Base-by-base conservation (phyloP, 768 basidiomycete genomes). In the Astraeus odoratus region DNA sequence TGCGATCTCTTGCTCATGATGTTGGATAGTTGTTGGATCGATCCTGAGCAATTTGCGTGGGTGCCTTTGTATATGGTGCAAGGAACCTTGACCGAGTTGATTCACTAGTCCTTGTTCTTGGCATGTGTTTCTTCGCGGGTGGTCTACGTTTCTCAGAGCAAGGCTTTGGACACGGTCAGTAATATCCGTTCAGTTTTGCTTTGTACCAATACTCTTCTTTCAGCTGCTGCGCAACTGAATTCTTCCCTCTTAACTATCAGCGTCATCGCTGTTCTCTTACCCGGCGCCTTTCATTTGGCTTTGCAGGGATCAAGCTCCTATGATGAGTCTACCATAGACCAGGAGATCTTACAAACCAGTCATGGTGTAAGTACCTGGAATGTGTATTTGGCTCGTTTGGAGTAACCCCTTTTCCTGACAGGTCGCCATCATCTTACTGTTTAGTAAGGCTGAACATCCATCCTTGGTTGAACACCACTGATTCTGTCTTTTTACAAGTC, bases 111-210 rank as follows among this genome's bases (percentile, higher is more conserved):
- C 76, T 93, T 31, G 87, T 92, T 15, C 74, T 91, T 9, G 89
- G 89, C 15, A 77, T 91, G 63, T 87, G 86, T 53, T 87, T 90
- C 65, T 84, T 91, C 49, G 88, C 86, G 1, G 87, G 88, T 12
- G 87, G 87, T 0, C 56, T 81, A 50, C 74, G 76, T 12, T 90
- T 82, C 52, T 79, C 83, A 3, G 85, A 90, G 56, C 88, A 90
- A 61, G 83, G 77, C 1, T 88, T 88, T 49, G 80, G 86, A 50
- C 60, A 72, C 3, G 80, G 86, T 88, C 16, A 8, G 26, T 27
- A 18, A 19, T 19, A 5, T 27, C 15, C 10, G 8, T 8, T 18
- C 3, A 9, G 8, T 13, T 18, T 5, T 16, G 16, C 24, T 5
- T 16, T n/a, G 10, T 20, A 8, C 16, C 29, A 4, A 18, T 40